Evolutionary conservation across 148 eudicot species (phyloP).

Genomic region (Persicaria maculosa): DNA sequence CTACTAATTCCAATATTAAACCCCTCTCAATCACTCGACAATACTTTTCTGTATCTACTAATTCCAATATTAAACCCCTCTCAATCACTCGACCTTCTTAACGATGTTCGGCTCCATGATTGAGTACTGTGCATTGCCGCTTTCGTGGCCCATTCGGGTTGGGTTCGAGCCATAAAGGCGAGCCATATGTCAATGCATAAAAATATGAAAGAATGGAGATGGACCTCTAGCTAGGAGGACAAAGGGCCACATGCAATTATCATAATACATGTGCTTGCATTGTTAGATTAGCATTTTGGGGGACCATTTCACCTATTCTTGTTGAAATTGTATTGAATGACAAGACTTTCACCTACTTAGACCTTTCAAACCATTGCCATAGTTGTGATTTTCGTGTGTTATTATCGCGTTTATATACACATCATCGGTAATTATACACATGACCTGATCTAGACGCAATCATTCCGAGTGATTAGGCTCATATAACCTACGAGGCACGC

Average conservation of each 20-base stretch:
- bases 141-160: not conserved
- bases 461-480: not conserved
- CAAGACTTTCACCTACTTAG: not conserved
- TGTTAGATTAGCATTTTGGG: conserved; percentile 12
- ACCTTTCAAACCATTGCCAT: not conserved
- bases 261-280: conserved; percentile 13
- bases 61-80: no score
- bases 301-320: conserved; percentile 7
- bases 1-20: no score
- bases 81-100: no score
- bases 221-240: conserved; percentile 8
- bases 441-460: not conserved
- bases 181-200: not conserved
- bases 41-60: no score
- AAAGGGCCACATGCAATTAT: conserved; percentile 14
- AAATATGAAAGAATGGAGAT: not conserved
- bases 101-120: not conserved
- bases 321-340: not conserved
- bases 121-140: not conserved
- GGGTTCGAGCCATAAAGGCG: not conserved
- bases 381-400: not conserved
- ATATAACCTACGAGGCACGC: not conserved
- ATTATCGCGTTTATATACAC: not conserved
- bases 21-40: no score
- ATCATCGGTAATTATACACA: no score